Conservation (phyloP, 2,329 filamentous ascomycete genomes). For the Hypomyces perniciosus region DNA sequence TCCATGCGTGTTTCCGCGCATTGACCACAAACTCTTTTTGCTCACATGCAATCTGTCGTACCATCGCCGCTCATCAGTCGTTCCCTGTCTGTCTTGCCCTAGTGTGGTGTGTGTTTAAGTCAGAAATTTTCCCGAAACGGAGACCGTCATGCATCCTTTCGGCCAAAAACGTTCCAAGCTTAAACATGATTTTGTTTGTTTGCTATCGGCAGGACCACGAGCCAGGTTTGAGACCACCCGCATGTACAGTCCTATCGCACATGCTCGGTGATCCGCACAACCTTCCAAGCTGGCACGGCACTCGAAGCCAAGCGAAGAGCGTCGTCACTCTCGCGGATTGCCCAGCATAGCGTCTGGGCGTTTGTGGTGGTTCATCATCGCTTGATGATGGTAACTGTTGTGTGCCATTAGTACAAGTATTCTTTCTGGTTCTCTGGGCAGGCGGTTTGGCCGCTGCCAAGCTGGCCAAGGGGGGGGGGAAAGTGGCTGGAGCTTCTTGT, state of each 20-base stretch:
- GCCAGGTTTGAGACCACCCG: neutral
- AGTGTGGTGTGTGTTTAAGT: neutral
- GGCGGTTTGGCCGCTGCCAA: too few species aligned
- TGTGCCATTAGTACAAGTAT: neutral
- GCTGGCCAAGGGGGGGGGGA: too few species aligned
- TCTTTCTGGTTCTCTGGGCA: too few species aligned
- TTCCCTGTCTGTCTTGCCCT: slow-evolving; percentile 1
- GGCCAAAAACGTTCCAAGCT: neutral
- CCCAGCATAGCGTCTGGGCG: slow-evolving; percentile 3
- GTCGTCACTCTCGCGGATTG: slow-evolving; percentile 1
- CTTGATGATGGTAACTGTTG: slow-evolving; percentile 55
- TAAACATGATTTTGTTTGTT: neutral
- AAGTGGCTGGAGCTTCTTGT: neutral
- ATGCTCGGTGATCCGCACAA: neutral
- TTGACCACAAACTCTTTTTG: slow-evolving; percentile 6
- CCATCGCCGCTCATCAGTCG: slow-evolving; percentile 4
- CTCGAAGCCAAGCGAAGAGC: neutral
- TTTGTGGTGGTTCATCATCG: slow-evolving; percentile 39
- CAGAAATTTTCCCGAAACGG: slow-evolving; percentile 2
- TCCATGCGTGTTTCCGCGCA: slow-evolving; percentile 4
- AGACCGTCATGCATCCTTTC: neutral
- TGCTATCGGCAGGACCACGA: neutral
- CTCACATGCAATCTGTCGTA: slow-evolving; percentile 8
- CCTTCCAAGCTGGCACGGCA: slow-evolving; percentile 1
- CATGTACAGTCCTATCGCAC: neutral